Percentiles rank a stretch among this genome's conserved stretches.
Conservation (phyloP, 164 flowering plant genomes). For the Vitis rupestris region DNA sequence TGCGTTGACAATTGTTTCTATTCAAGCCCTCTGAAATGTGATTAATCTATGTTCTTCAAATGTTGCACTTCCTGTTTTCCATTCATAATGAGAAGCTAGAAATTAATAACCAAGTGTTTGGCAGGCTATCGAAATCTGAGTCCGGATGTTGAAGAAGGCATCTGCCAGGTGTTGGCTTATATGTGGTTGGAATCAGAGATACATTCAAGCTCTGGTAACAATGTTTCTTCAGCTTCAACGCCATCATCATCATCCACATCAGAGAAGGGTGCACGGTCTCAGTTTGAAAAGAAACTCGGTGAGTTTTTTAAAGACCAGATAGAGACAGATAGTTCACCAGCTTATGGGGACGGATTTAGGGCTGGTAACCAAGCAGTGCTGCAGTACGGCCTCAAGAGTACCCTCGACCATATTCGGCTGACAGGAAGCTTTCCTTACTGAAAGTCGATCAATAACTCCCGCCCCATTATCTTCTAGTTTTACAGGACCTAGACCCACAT, state of each 20-base stretch:
- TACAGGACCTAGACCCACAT: neutral
- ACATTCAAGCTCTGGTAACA: conserved; percentile 34
- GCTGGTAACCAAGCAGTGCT: neutral
- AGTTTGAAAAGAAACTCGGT: conserved; percentile 64
- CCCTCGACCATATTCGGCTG: conserved; percentile 1
- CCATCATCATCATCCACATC: conserved; percentile 39
- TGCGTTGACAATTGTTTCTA: neutral
- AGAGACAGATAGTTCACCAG: conserved; percentile 56
- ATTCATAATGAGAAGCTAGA: neutral
- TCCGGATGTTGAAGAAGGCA: conserved; percentile 76
- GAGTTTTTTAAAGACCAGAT: conserved; percentile 67
- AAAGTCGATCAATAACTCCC: no score
- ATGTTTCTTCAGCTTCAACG: conserved; percentile 29
- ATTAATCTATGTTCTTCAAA: no score
- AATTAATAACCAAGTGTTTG: neutral
- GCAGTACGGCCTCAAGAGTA: neutral
- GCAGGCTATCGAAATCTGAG: conserved; percentile 49
- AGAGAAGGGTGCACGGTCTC: conserved; percentile 54
- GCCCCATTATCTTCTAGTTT: neutral
- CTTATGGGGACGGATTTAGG: conserved; percentile 30
- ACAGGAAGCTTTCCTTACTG: neutral
- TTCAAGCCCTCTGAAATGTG: neutral
- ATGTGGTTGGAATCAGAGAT: conserved; percentile 78
- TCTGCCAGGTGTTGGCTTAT: conserved; percentile 69
- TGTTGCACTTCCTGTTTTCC: neutral